Percentiles rank a stretch among this genome's conserved stretches.
Evolutionary conservation across 163 green algal species (phyloP).

Genomic region (Scenedesmus sp.): DNA sequence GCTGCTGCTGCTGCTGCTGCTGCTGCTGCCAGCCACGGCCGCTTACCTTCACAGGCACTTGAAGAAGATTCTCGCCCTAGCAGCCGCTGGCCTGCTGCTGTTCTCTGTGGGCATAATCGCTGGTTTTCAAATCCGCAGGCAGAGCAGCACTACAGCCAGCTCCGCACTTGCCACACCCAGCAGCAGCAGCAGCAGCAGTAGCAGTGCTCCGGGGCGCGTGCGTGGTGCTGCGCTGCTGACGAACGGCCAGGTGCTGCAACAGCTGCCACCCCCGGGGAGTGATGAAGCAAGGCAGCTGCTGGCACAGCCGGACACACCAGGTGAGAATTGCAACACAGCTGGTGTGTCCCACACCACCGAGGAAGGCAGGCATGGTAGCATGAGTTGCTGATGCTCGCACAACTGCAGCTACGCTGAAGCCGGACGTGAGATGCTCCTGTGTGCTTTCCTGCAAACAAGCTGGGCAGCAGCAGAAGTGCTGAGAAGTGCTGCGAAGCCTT

Average conservation of each 20-base stretch:
- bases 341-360: not conserved
- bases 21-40: not conserved
- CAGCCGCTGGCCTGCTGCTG: not conserved
- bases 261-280: not conserved
- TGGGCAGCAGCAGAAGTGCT: no score
- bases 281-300: not conserved
- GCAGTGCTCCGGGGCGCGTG: not conserved
- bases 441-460: no score
- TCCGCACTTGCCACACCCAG: not conserved
- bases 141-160: not conserved
- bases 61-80: not conserved
- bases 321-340: not conserved
- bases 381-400: no score
- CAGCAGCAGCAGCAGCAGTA: not conserved
- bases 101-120: not conserved
- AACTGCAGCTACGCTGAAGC: no score
- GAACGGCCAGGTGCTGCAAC: not conserved
- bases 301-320: not conserved
- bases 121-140: not conserved
- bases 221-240: not conserved
- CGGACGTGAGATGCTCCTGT: no score
- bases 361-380: no score
- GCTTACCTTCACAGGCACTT: not conserved
- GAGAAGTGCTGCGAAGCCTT: no score
- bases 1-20: not conserved